These are phyloP conservation scores for Fusarium sp. DNA, from an alignment of 2,329 filamentous ascomycete genomes.

Conservation along the genomic window DNA sequence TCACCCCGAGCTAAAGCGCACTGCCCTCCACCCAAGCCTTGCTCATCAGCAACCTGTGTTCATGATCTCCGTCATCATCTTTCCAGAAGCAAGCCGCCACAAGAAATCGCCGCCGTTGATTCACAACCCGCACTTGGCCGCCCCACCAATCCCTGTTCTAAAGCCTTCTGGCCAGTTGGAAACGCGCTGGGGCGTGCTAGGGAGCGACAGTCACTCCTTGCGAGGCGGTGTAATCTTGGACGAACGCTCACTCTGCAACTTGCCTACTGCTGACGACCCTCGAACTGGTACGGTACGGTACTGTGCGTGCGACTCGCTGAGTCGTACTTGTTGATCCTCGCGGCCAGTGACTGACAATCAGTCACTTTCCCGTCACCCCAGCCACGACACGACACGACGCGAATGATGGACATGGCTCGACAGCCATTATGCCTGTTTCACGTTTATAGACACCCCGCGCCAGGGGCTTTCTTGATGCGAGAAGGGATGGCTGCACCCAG, in stretches of 20 bases:
- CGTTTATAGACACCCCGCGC: conserved; percentile 2
- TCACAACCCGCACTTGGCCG: conserved; percentile 17
- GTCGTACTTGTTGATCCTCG: conserved; percentile 25
- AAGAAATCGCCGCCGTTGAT: conserved; percentile 28
- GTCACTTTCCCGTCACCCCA: conserved; percentile 33
- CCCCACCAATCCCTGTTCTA: conserved; percentile 24
- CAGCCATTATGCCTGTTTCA: conserved; percentile 34
- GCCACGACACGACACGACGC: conserved; percentile 19
- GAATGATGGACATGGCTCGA: conserved; percentile 30
- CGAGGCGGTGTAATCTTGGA: conserved; percentile 34
- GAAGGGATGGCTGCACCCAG: conserved; percentile 35
- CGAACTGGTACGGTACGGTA: neutral
- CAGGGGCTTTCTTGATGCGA: conserved; percentile 27
- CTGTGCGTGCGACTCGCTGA: neutral
- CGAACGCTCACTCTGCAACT: neutral
- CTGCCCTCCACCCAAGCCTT: conserved; percentile 8
- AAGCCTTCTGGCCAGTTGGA: conserved; percentile 25
- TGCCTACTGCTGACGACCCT: neutral
- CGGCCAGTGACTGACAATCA: conserved; percentile 38
- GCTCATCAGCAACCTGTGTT: neutral
- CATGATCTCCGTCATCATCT: conserved; percentile 10
- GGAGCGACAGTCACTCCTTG: conserved; percentile 27
- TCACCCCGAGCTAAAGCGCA: neutral
- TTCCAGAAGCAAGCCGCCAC: conserved; percentile 38
- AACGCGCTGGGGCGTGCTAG: conserved; percentile 18